Percentiles rank a stretch among this genome's conserved stretches.
Conservation (phyloP, 169 alveolate genomes). For the Sarcocystis neurona region DNA sequence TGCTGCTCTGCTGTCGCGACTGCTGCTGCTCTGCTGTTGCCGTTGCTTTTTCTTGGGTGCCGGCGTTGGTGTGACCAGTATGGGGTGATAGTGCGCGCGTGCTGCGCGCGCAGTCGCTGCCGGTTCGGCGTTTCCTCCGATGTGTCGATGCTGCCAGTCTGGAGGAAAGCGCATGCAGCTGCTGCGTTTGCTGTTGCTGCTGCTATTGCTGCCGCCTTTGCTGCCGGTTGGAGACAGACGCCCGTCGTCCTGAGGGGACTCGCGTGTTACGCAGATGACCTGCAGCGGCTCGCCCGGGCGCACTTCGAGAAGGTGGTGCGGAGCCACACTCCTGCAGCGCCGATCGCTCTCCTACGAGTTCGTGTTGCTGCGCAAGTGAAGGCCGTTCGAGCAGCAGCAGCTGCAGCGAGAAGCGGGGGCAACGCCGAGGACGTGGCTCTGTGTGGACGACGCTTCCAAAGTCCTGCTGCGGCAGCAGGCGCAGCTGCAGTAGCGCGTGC, state of each 20-base stretch:
- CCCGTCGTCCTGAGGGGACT: too few relatives aligned
- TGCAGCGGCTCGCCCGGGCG: slow-evolving; percentile 19
- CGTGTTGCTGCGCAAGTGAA: background rate
- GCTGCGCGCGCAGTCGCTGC: too few relatives aligned
- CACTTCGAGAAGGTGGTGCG: slow-evolving; percentile 29
- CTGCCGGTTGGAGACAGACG: slow-evolving; percentile 7
- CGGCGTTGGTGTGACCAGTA: too few relatives aligned
- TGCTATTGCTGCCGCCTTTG: background rate
- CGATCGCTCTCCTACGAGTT: slow-evolving; percentile 13
- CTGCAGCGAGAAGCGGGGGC: background rate
- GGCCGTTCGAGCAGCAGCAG: background rate
- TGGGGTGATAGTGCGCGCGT: too few relatives aligned
- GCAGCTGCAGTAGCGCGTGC: too few relatives aligned
- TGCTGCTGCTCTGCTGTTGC: too few relatives aligned
- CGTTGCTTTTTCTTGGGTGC: too few relatives aligned
- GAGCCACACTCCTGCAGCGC: slow-evolving; percentile 12
- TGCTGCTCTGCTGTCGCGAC: too few relatives aligned
- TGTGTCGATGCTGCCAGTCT: too few relatives aligned
- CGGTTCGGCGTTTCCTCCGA: too few relatives aligned
- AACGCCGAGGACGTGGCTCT: background rate
- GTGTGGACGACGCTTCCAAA: too few relatives aligned
- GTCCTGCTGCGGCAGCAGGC: too few relatives aligned
- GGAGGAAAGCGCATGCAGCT: background rate
- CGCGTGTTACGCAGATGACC: slow-evolving; percentile 9
- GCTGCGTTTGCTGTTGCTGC: background rate